phyloP scores from a whole-genome alignment of 2,329 filamentous ascomycete genomes.

The Penicillium sp. region DNA sequence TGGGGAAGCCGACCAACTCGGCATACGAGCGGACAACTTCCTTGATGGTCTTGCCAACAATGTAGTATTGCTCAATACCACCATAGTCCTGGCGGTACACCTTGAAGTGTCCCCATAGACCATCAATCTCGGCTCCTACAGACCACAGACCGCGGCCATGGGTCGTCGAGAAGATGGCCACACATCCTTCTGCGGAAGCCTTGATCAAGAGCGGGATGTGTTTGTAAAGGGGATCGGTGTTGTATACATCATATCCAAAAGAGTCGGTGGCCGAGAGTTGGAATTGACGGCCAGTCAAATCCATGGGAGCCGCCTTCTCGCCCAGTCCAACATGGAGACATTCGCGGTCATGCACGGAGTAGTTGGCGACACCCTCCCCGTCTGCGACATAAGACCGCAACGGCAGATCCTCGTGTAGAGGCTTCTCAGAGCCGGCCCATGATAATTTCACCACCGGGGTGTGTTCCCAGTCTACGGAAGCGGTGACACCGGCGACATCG shows the following conservation, averaged over 20 bases:
- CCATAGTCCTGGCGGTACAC: constrained; percentile 71
- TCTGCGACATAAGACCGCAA: constrained; percentile 66
- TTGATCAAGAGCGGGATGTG: constrained; percentile 72
- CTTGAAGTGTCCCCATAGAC: constrained; percentile 72
- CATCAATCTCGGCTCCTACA: constrained; percentile 70
- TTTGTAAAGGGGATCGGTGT: constrained; percentile 72
- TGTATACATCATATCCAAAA: constrained; percentile 70
- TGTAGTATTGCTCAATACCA: constrained; percentile 68
- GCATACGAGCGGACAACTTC: constrained; percentile 67
- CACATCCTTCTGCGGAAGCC: constrained; percentile 60
- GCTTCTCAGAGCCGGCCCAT: constrained; percentile 49
- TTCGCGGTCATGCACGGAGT: constrained; percentile 60
- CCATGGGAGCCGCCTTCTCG: constrained; percentile 71
- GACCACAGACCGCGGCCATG: constrained; percentile 64
- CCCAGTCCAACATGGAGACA: constrained; percentile 69
- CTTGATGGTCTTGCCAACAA: constrained; percentile 63
- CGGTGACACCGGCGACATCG: constrained; percentile 50
- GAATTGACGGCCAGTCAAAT: constrained; percentile 65
- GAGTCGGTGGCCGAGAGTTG: constrained; percentile 67
- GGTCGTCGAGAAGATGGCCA: constrained; percentile 66
- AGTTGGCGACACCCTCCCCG: constrained; percentile 61
- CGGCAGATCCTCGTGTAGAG: constrained; percentile 62
- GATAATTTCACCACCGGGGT: constrained; percentile 59
- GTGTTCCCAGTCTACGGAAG: constrained; percentile 58
- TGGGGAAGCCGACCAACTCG: constrained; percentile 64